Conservation (phyloP, 306 rosid genomes). For the Neltuma alba region DNA sequence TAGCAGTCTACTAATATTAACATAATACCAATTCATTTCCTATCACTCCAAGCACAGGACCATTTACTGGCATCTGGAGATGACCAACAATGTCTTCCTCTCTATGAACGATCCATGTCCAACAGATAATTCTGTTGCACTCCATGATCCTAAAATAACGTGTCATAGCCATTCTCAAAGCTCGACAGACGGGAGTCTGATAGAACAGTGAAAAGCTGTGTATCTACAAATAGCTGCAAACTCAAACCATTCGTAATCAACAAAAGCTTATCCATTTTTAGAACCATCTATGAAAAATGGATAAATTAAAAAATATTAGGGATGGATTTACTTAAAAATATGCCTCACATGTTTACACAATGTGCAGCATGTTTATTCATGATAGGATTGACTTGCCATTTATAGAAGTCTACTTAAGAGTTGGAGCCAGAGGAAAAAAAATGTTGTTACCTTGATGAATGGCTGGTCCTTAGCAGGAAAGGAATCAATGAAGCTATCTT, state of each 20-base stretch:
- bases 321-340: background rate
- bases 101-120: slow-evolving; percentile 20
- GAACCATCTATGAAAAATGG: background rate
- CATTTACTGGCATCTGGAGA: background rate
- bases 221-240: slow-evolving; percentile 87
- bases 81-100: slow-evolving; percentile 22
- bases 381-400: background rate
- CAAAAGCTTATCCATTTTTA: background rate
- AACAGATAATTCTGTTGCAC: slow-evolving; percentile 13
- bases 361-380: background rate
- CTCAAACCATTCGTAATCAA: slow-evolving; percentile 28
- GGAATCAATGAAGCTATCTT: slow-evolving; percentile 91
- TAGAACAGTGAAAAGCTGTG: slow-evolving; percentile 83
- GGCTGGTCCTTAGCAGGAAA: slow-evolving; percentile 79
- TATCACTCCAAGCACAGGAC: slow-evolving; percentile 36
- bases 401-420: background rate
- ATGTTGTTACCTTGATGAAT: slow-evolving; percentile 73
- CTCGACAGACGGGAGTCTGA: slow-evolving; percentile 81
- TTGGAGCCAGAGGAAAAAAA: background rate
- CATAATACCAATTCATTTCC: slow-evolving; percentile 9
- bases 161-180: slow-evolving; percentile 65
- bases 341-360: background rate
- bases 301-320: background rate
- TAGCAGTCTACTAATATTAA: slow-evolving; percentile 27
- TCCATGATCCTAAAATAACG: slow-evolving; percentile 20